Evolutionary conservation across 805 yeast species (phyloP), one percentile per base, ranked within the genome.

Genomic region (Nematodospora valgi): DNA sequence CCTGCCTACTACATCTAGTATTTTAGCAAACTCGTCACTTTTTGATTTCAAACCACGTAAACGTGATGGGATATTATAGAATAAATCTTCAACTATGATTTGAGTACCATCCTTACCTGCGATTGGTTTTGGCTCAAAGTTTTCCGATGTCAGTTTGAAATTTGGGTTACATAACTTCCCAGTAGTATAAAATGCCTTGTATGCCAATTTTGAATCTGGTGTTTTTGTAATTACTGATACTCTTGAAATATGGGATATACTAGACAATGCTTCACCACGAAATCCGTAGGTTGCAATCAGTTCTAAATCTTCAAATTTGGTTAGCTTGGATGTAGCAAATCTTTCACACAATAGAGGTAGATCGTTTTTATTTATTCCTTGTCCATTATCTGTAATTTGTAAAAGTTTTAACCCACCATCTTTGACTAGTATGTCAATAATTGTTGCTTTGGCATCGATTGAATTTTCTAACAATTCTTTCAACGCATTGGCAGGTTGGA

Each of bases 261-360:
- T 81, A 1, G 98, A 96, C 32, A 93, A 65, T 0, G 98, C 98
- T 58, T 93, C 98, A 11, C 98, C 98, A 37, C 98, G 70, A 55
- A 93, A 93, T 4, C 98, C 98, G 56, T 87, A 87, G 0, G 98
- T 89, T 15, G 74, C 64, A 16, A 93, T 75, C 4, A 70, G 56
- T 32, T 66, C 64, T 39, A 93, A 69, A 54, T 93, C 98, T 33
- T 85, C 91, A 54, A 84, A 91, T 6, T 61, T 68, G 1, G 59
- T 42, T 16, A 93, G 59, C 56, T 93, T 93, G 0, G 97, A 88
- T 0, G 98, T 93, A 15, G 98, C 86, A 60, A 88, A 91, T 17
- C 98, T 64, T 52, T 86, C 85, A 54, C 98, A 93, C n/a, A 93
- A 68, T 4, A 93, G 68, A 0, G 77, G 71, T 28, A 93, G 54